These are phyloP conservation scores for Cudoniella acicularis DNA, from an alignment of 495 filamentous ascomycete species.

Conservation along the genomic window DNA sequence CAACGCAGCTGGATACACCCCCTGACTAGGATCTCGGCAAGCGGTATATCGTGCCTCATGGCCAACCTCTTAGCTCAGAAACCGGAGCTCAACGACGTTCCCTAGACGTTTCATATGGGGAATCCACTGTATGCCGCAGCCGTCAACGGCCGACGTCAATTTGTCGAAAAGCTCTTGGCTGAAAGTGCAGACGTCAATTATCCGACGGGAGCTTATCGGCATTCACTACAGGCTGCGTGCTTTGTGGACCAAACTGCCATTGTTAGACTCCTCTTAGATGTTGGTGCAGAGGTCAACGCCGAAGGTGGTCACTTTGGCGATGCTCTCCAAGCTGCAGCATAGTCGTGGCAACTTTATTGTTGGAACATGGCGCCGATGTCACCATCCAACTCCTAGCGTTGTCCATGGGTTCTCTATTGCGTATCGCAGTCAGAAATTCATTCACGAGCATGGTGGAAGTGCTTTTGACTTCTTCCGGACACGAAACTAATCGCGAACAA, in stretches of 20 bases:
- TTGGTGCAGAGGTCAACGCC: slow-evolving; percentile 25
- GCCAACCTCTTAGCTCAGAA: neutral
- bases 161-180: slow-evolving; percentile 18
- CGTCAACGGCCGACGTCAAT: neutral
- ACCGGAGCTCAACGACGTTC: neutral
- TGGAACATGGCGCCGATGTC: neutral
- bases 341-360: neutral
- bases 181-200: slow-evolving; percentile 15
- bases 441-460: neutral
- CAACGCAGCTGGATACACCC: neutral
- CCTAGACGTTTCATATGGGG: neutral
- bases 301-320: slow-evolving; percentile 12
- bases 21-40: neutral
- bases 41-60: neutral
- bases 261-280: slow-evolving; percentile 18
- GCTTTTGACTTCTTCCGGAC: neutral
- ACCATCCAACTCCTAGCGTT: neutral
- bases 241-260: neutral
- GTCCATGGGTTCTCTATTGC: neutral
- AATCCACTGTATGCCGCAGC: slow-evolving; percentile 22
- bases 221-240: slow-evolving; percentile 19
- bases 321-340: neutral
- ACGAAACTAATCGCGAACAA: neutral
- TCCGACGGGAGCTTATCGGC: slow-evolving; percentile 1
- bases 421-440: neutral